phyloP scores from a whole-genome alignment of 2,329 filamentous ascomycete species.

The Sarocladium kiliense region DNA sequence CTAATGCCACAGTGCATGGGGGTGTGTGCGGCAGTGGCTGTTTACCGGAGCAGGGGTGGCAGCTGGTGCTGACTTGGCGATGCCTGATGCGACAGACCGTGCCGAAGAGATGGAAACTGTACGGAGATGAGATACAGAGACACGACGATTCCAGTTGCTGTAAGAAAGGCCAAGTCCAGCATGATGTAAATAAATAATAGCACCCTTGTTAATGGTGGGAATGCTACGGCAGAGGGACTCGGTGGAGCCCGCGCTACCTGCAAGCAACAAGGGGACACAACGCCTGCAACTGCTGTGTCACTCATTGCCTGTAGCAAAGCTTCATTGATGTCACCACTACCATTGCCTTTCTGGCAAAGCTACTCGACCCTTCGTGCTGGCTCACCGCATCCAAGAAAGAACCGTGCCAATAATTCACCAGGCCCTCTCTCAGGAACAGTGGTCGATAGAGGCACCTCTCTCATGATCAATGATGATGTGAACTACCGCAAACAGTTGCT shows the following conservation, averaged over 20 bases:
- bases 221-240: not conserved
- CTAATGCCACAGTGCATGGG: not conserved
- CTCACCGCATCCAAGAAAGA: not conserved
- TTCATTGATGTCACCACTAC: not conserved
- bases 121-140: not conserved
- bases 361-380: not conserved
- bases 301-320: not conserved
- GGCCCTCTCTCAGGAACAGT: too few species aligned
- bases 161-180: not conserved
- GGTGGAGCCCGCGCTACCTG: not conserved
- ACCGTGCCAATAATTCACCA: too few species aligned
- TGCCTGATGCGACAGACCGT: not conserved
- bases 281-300: not conserved
- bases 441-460: not conserved
- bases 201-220: not conserved
- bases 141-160: not conserved
- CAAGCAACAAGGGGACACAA: too few species aligned
- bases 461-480: conserved; percentile 1
- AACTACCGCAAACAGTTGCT: not conserved
- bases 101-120: not conserved
- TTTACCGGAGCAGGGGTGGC: not conserved
- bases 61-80: not conserved
- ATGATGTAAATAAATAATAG: conserved; percentile 1
- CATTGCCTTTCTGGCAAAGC: not conserved
- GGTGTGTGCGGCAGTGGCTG: conserved; percentile 1